A percentile compares a stretch with the other conserved stretches of the same genome.
These are phyloP conservation scores for Pythium dissotocum DNA, from an alignment of 352 stramenopile genomes.

Conservation along the genomic window DNA sequence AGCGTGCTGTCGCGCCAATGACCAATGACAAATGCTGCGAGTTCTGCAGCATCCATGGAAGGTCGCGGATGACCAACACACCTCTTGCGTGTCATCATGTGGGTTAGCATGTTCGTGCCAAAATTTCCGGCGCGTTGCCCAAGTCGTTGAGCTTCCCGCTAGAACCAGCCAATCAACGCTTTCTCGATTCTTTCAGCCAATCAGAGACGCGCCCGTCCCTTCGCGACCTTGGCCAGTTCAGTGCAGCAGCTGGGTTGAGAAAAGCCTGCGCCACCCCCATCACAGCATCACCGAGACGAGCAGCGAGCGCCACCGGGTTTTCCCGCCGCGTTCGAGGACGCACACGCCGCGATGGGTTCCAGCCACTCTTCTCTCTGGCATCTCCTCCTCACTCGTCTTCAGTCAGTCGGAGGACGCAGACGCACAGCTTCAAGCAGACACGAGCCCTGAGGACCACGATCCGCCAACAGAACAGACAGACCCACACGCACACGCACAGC, in stretches of 20 bases:
- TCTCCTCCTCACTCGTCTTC: constrained; percentile 3
- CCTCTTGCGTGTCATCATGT: neutral
- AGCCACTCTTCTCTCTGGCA: constrained; percentile 1
- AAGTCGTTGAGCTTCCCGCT: neutral
- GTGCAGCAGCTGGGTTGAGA: constrained; percentile 18
- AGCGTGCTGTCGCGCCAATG: neutral
- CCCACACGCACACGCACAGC: neutral
- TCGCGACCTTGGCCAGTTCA: constrained; percentile 23
- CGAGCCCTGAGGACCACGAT: neutral
- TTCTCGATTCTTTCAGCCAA: constrained; percentile 24
- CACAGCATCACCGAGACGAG: neutral
- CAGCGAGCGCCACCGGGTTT: neutral
- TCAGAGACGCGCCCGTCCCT: constrained; percentile 12
- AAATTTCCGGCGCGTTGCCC: neutral
- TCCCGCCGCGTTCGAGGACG: constrained; percentile 4
- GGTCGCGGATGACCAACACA: neutral
- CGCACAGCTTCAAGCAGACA: constrained; percentile 1
- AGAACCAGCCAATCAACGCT: constrained; percentile 17
- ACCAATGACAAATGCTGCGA: neutral
- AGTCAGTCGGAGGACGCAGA: neutral
- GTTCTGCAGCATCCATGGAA: neutral
- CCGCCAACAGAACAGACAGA: neutral
- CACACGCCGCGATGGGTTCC: neutral
- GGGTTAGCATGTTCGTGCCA: constrained; percentile 4
- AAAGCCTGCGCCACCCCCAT: neutral